A percentile compares a stretch with the other conserved stretches of the same genome.
These are phyloP conservation scores for Kurtzmaniella cleridarum DNA, from an alignment of 805 yeast species.

Conservation along the genomic window DNA sequence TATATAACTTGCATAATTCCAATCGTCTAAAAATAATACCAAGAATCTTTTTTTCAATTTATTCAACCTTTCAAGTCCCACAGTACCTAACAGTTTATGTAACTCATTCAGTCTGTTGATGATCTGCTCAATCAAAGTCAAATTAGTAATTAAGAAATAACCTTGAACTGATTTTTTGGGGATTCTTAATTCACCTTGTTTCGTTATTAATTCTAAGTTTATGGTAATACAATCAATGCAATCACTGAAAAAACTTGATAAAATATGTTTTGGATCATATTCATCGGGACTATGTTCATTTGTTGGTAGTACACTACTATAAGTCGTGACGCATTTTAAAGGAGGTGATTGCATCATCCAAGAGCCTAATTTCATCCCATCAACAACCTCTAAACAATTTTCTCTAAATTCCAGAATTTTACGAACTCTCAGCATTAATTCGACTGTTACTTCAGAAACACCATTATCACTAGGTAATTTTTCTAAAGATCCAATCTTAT, in stretches of 20 bases:
- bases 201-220: conserved; percentile 47
- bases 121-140: conserved; percentile 70
- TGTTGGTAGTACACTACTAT: conserved; percentile 44
- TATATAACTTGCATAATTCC: conserved; percentile 75
- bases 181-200: conserved; percentile 6
- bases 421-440: conserved; percentile 60
- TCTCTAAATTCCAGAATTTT: conserved; percentile 57
- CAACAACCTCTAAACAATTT: conserved; percentile 47
- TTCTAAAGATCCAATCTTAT: conserved; percentile 40
- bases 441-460: conserved; percentile 68
- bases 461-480: conserved; percentile 62
- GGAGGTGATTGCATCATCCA: conserved; percentile 65
- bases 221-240: conserved; percentile 68
- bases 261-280: conserved; percentile 42
- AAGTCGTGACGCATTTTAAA: conserved; percentile 40
- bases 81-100: conserved; percentile 47
- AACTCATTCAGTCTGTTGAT: conserved; percentile 53
- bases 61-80: conserved; percentile 59
- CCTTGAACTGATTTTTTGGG: conserved; percentile 52
- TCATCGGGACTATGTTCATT: conserved; percentile 29
- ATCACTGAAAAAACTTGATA: conserved; percentile 71
- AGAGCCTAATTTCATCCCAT: conserved; percentile 48
- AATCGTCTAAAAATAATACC: conserved; percentile 64
- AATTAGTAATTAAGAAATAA: conserved; percentile 62
- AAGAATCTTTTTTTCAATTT: conserved; percentile 68